phyloP scores from a whole-genome alignment of 768 basidiomycete species.

The Tylopilus cervinicoccineus region DNA sequence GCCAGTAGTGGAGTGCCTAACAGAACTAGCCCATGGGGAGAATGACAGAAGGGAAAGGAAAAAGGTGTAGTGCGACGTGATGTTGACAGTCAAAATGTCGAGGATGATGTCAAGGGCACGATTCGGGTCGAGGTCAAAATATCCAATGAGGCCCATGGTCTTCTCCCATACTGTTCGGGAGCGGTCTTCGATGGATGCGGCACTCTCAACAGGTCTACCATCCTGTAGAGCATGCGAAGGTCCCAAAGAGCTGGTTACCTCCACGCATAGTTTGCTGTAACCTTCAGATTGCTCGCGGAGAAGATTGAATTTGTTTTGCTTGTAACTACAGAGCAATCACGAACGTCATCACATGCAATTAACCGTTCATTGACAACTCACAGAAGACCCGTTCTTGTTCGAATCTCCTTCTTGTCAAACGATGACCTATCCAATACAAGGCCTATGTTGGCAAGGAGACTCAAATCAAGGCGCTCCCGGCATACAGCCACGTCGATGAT shows the following conservation, averaged over 20 bases:
- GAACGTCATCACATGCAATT: neutral
- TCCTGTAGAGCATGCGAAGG: constrained; percentile 67
- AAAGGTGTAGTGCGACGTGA: constrained; percentile 81
- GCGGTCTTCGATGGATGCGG: constrained; percentile 55
- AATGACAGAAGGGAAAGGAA: constrained; percentile 82
- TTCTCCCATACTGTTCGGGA: constrained; percentile 75
- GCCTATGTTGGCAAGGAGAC: constrained; percentile 57
- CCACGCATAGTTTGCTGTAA: constrained; percentile 87
- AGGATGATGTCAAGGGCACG: constrained; percentile 90
- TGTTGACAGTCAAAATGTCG: constrained; percentile 81
- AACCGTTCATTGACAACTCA: constrained; percentile 36
- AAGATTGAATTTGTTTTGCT: constrained; percentile 98
- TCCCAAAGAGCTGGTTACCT: constrained; percentile 75
- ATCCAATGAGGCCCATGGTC: constrained; percentile 85
- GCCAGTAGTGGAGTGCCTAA: constrained; percentile 27
- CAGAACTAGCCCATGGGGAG: constrained; percentile 82
- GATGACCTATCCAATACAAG: constrained; percentile 63
- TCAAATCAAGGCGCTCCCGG: constrained; percentile 70
- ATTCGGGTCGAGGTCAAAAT: constrained; percentile 95
- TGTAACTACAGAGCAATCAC: constrained; percentile 59
- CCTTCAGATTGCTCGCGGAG: constrained; percentile 97
- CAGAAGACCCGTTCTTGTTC: constrained; percentile 79
- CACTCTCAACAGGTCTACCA: constrained; percentile 60
- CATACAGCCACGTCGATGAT: constrained; percentile 60
- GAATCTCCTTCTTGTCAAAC: constrained; percentile 76